Base-by-base conservation (phyloP, 2,329 filamentous ascomycete genomes). In the Trichoderma cornu-damae region DNA sequence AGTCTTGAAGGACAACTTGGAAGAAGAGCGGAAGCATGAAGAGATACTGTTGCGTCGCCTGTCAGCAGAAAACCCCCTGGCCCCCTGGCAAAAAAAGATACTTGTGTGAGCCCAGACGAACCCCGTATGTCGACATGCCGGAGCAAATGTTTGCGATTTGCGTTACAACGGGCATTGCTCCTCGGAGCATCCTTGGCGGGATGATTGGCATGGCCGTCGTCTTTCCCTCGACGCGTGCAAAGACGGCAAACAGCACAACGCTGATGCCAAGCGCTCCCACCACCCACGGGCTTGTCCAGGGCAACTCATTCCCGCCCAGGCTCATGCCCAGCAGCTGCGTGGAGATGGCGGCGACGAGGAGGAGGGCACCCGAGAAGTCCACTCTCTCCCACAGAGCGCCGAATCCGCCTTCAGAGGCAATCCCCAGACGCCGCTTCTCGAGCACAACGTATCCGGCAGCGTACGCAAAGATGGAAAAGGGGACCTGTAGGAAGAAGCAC, bases 1-100 rank as follows among this genome's bases (percentile, higher is more conserved):
- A 82, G 59, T 88, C 84, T 2, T 82, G 70, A 2, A 86, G 76
- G 6, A 88, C 83, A 0, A 82, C 82, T 63, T 88, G 85, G 66
- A 88, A 89, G 71, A 86, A 89, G 4, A 89, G 72, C 0, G 87
- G 87, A 0, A 86, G 77, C 65, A 86, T 86, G 72, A 89, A 89
- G 14, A 88, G 73, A 61, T 88, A 82, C 77, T 80, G 42, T 4
- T 11, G 69, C 0, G 4, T 11, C 16, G 4, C 11, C 7, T 28
- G 50, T 67, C 12, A 68, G 62, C 14, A 9, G 12, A 6, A 3
- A n/a, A n/a, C n/a, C n/a, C 9, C 16, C 3, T 12, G 2, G 2
- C 0, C 3, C 28, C 34, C 61, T 34, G 58, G 35, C 18, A 30
- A 38, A 2, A 5, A n/a, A 26, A 12, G 16, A 5, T 42, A 4